Percentiles rank a stretch among this genome's conserved stretches.
phyloP scores from a whole-genome alignment of 441 rosid species.

The Brassica hybrid region DNA sequence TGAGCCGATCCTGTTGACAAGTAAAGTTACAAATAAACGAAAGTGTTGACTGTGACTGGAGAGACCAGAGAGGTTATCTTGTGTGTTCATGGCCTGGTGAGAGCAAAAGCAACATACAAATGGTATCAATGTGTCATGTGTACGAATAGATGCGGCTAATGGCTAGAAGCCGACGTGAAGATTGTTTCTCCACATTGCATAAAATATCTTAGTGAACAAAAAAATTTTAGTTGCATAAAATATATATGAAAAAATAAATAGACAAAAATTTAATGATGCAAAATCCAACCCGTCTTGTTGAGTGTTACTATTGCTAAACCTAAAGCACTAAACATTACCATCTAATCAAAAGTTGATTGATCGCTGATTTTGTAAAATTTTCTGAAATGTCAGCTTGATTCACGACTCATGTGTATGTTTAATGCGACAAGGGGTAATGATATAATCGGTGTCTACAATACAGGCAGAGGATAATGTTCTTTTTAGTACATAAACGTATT shows the following conservation, averaged over 20 bases:
- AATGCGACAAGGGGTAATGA: neutral
- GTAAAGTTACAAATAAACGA: neutral
- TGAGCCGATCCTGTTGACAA: neutral
- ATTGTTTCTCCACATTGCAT: neutral
- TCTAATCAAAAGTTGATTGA: neutral
- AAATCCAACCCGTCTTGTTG: neutral
- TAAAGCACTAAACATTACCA: neutral
- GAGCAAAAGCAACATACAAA: conserved; percentile 3
- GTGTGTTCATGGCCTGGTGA: neutral
- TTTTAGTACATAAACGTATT: neutral
- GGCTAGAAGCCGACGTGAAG: neutral
- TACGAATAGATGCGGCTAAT: neutral
- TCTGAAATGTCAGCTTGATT: neutral
- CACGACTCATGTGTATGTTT: neutral
- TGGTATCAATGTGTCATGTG: neutral
- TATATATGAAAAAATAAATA: neutral
- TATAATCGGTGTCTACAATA: neutral
- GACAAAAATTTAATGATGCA: neutral
- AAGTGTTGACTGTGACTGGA: neutral
- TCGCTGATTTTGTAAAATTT: neutral
- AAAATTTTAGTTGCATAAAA: neutral
- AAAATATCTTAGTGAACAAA: neutral
- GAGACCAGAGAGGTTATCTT: neutral
- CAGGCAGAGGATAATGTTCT: neutral
- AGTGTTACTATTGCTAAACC: neutral